Conservation (phyloP, 2,329 filamentous ascomycete genomes). For the Aureobasidium leucospermi region DNA sequence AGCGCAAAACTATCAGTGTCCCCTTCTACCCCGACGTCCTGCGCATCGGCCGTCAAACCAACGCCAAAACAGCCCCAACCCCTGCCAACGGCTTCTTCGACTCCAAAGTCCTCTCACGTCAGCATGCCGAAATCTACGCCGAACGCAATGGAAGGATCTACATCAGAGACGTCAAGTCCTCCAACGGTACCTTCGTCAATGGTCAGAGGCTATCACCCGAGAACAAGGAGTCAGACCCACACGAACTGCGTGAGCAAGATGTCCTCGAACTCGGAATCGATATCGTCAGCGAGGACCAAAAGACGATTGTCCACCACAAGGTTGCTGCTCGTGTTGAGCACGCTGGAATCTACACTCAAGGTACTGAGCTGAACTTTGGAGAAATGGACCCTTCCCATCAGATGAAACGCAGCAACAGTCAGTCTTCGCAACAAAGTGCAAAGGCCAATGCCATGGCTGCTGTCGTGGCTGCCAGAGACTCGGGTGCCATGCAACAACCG, state of each 20-base stretch:
- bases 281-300: constrained; percentile 97
- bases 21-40: constrained; percentile 91
- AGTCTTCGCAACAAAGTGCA: constrained; percentile 23
- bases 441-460: constrained; percentile 16
- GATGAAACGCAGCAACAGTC: constrained; percentile 52
- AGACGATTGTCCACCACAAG: constrained; percentile 97
- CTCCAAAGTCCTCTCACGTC: constrained; percentile 91
- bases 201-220: constrained; percentile 82
- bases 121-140: constrained; percentile 95
- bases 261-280: constrained; percentile 94
- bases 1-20: constrained; percentile 90
- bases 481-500: constrained; percentile 47
- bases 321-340: constrained; percentile 95
- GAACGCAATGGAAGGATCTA: constrained; percentile 73
- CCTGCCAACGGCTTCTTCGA: constrained; percentile 93
- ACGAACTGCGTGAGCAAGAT: constrained; percentile 85
- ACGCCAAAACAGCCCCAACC: constrained; percentile 89
- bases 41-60: constrained; percentile 91
- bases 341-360: constrained; percentile 71
- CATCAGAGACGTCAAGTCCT: constrained; percentile 96
- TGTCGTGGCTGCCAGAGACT: constrained; percentile 40
- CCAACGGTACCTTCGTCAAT: constrained; percentile 97
- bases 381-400: constrained; percentile 72
- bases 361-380: constrained; percentile 80
- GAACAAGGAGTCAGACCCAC: constrained; percentile 91